Conservation (phyloP, 495 filamentous ascomycete species). For the Penicillium coprophilum region DNA sequence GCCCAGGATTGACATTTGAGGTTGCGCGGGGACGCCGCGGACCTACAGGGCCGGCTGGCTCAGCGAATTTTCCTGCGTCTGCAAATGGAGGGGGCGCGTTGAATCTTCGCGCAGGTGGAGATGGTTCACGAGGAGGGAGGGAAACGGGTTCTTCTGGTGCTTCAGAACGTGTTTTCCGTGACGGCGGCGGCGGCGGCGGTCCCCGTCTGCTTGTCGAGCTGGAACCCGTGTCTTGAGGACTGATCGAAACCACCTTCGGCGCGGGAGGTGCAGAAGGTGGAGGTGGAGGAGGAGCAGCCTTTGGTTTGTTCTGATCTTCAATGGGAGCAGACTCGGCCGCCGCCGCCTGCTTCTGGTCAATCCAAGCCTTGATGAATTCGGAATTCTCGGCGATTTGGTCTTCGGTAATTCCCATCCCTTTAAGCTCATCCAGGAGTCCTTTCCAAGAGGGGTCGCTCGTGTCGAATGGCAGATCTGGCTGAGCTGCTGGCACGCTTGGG, state of each 20-base stretch:
- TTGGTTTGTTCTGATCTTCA: constrained; percentile 48
- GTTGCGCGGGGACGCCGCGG: constrained; percentile 56
- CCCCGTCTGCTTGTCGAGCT: constrained; percentile 64
- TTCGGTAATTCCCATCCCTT: constrained; percentile 84
- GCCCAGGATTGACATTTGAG: constrained; percentile 63
- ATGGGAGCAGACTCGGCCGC: constrained; percentile 30
- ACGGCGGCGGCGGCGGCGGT: constrained; percentile 82
- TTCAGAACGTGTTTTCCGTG: constrained; percentile 58
- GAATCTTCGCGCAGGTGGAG: constrained; percentile 56
- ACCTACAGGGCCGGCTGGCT: constrained; percentile 52
- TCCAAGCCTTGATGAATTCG: constrained; percentile 91
- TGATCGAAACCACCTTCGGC: constrained; percentile 50
- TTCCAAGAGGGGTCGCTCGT: constrained; percentile 80
- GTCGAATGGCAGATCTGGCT: constrained; percentile 66
- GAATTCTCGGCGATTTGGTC: constrained; percentile 90
- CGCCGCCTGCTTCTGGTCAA: constrained; percentile 72
- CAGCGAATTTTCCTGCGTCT: constrained; percentile 79
- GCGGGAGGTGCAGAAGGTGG: constrained; percentile 52
- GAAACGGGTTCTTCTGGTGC: constrained; percentile 56
- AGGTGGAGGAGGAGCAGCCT: constrained; percentile 57
- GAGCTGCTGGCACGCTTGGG: constrained; percentile 37
- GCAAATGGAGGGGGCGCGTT: constrained; percentile 80
- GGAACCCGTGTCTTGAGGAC: constrained; percentile 66
- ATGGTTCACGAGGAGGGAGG: constrained; percentile 49
- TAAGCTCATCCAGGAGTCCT: constrained; percentile 78